These are phyloP conservation scores for Phylloboletellus chloephorus DNA, from an alignment of 1,284 basidiomycete genomes.

Conservation along the genomic window DNA sequence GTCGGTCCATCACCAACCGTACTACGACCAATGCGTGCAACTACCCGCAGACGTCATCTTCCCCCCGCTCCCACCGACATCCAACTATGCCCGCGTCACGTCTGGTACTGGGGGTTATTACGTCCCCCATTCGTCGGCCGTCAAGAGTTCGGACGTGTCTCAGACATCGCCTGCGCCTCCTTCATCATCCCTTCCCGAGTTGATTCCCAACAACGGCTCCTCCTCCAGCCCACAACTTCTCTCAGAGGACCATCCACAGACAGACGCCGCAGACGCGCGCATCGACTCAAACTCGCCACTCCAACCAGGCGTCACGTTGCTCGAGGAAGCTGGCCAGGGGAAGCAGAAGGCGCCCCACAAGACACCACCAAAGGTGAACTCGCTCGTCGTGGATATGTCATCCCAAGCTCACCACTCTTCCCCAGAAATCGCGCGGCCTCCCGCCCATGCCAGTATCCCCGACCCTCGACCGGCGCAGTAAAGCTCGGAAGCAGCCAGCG, in stretches of 20 bases:
- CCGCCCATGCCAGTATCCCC: constrained; percentile 49
- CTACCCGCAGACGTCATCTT: constrained; percentile 61
- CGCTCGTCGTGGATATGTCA: neutral
- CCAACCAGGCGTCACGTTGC: constrained; percentile 11
- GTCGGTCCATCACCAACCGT: constrained; percentile 64
- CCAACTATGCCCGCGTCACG: constrained; percentile 37
- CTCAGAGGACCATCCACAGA: constrained; percentile 27
- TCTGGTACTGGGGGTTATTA: constrained; percentile 14
- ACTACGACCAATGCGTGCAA: constrained; percentile 53
- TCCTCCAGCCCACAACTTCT: constrained; percentile 62
- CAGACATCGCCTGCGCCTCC: constrained; percentile 27
- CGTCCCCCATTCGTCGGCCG: constrained; percentile 28
- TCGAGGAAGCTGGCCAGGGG: constrained; percentile 13
- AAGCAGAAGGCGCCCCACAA: constrained; percentile 17
- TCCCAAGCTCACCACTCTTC: constrained; percentile 7
- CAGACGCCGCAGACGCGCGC: constrained; percentile 11
- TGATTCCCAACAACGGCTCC: constrained; percentile 58
- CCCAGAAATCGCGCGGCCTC: constrained; percentile 32
- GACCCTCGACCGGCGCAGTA: constrained; percentile 37
- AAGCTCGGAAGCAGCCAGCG: constrained; percentile 31
- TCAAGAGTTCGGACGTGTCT: constrained; percentile 18
- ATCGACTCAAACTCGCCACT: constrained; percentile 18
- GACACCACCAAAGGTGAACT: constrained; percentile 27
- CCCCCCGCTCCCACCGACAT: constrained; percentile 56
- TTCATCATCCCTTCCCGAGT: constrained; percentile 47